Evolutionary conservation across 495 filamentous ascomycete species (phyloP), one percentile per base, ranked within the genome.

Genomic region (Penicillium paradoxum): DNA sequence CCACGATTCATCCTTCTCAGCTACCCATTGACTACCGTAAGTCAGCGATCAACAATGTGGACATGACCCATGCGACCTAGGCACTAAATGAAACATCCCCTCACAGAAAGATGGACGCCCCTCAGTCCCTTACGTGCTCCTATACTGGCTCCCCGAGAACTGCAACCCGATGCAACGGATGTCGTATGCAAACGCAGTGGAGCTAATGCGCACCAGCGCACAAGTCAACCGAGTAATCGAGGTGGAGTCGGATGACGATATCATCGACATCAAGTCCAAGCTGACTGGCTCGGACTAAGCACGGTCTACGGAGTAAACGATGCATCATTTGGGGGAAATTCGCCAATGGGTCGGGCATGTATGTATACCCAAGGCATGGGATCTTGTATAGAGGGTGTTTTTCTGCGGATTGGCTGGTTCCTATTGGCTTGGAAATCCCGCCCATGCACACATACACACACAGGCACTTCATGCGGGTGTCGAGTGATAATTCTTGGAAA

Each of bases 181-280:
- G 93, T 79, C 90, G 73, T 98, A 98, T 71, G 93, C 93, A 15
- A 84, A 90, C 17, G 92, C 92, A 21, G 95, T 95, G 68, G 92
- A 98, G 73, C 71, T 96, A 70, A 89, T 98, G 83, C 83, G 91
- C 56, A 95, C 86, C 60, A 90, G 88, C 47, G 86, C 88, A 9
- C 90, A 96, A 72, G 89, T 89, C 24, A 85, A 85, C 25, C 82
- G 80, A 53, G 84, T 95, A 7, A 76, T 96, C 46, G 90, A 95
- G 67, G 80, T 95, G 17, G 81, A 89, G 49, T 78, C 74, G 10
- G 75, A 83, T 7, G 89, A 93, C 38, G 91, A 95, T 44, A 65
- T 96, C 60, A 83, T 83, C 52, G 81, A 82, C 15, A 81, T 95
- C 29, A 87, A 89, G 49, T 69, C 78, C 54, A 87, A 81, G 73